Conservation (phyloP, 805 yeast genomes). For the Hanseniaspora nectarophila region DNA sequence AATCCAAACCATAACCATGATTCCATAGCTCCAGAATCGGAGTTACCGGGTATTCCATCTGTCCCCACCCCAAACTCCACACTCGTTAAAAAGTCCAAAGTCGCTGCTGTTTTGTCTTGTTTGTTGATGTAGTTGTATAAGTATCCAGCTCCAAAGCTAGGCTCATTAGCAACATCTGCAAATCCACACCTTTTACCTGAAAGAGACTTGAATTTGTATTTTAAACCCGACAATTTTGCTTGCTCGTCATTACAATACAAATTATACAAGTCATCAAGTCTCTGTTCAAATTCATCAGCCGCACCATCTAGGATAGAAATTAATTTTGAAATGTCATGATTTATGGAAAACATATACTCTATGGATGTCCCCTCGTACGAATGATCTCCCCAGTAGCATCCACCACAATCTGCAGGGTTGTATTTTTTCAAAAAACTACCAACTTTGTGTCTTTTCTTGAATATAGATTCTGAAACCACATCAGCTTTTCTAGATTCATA, state of each 20-base stretch:
- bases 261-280: conserved; percentile 31
- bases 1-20: conserved; percentile 29
- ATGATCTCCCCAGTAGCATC: conserved; percentile 30
- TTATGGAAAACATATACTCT: conserved; percentile 31
- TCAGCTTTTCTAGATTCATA: not conserved
- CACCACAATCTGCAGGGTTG: conserved; percentile 28
- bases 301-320: conserved; percentile 22
- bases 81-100: conserved; percentile 25
- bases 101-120: conserved; percentile 26
- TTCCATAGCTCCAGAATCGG: conserved; percentile 33
- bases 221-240: not conserved
- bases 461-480: not conserved
- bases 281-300: conserved; percentile 21
- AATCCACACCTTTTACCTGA: conserved; percentile 15
- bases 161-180: conserved; percentile 32
- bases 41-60: conserved; percentile 30
- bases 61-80: conserved; percentile 24
- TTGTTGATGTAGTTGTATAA: conserved; percentile 27
- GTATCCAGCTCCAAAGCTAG: conserved; percentile 30
- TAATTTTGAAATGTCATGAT: conserved; percentile 28
- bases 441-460: conserved; percentile 11
- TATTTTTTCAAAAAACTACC: conserved; percentile 26
- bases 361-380: conserved; percentile 29
- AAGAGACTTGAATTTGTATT: not conserved
- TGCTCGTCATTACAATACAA: conserved; percentile 20